Evolutionary conservation across 139 green algal genomes (phyloP).

Genomic region (Gonium pectorale): DNA sequence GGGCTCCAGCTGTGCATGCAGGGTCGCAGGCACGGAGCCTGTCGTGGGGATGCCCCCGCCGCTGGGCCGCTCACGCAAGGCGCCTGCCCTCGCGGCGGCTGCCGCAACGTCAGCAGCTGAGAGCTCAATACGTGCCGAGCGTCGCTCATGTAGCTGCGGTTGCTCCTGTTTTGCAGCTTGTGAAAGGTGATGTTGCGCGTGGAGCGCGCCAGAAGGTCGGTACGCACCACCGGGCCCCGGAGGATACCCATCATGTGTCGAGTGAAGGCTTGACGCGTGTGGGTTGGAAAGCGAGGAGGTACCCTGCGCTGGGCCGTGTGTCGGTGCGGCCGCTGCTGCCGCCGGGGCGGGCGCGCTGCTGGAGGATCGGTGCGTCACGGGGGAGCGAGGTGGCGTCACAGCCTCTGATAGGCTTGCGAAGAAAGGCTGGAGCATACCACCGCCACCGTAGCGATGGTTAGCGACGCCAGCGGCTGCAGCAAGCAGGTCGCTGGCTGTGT

Average conservation of each 20-base stretch:
- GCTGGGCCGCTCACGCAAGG: neutral
- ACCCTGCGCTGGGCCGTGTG: neutral
- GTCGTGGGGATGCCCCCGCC: neutral
- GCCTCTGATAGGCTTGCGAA: constrained; percentile 6
- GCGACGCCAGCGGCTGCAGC: neutral
- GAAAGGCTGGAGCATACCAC: constrained; percentile 28
- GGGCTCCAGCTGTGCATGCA: neutral
- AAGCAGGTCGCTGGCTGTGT: neutral
- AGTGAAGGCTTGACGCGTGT: too few relatives aligned
- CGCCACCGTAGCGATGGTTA: neutral
- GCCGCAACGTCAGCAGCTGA: neutral
- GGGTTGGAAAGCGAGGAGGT: too few relatives aligned
- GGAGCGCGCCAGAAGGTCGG: neutral
- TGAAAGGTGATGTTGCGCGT: too few relatives aligned
- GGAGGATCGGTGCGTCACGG: too few relatives aligned
- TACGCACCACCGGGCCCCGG: neutral
- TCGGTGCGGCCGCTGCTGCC: neutral
- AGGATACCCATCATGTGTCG: neutral
- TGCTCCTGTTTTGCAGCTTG: too few relatives aligned
- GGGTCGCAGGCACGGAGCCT: neutral
- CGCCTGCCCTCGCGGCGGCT: neutral
- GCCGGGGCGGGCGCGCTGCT: neutral
- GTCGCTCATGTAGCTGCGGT: too few relatives aligned
- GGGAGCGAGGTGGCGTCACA: constrained; percentile 2
- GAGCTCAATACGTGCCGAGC: too few relatives aligned